A percentile compares a stretch with the other conserved stretches of the same genome.
Evolutionary conservation across 1,284 basidiomycete genomes (phyloP).

Genomic region (Lignosus rhinocerotis): DNA sequence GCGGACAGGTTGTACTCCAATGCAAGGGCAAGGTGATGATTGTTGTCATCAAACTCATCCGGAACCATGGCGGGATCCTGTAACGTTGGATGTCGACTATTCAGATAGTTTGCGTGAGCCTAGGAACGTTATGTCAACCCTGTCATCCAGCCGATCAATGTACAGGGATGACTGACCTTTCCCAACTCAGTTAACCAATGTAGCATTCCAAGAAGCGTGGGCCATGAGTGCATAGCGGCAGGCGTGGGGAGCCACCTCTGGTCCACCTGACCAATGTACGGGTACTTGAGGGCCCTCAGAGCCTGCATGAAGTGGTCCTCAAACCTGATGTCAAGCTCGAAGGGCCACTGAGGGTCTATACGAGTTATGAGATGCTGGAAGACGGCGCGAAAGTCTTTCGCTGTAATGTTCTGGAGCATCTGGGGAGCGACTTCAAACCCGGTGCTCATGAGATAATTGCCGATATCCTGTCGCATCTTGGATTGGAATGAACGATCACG

Average conservation of each 20-base stretch:
- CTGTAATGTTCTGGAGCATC: slow-evolving; percentile 72
- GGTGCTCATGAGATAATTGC: slow-evolving; percentile 60
- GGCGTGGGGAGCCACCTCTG: slow-evolving; percentile 84
- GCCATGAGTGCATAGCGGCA: slow-evolving; percentile 85
- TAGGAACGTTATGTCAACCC: slow-evolving; percentile 8
- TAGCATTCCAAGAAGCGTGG: slow-evolving; percentile 74
- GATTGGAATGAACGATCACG: slow-evolving; percentile 71
- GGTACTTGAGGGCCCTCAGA: slow-evolving; percentile 76
- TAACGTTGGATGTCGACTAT: slow-evolving; percentile 63
- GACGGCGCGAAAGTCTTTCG: slow-evolving; percentile 80
- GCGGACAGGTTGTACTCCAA: slow-evolving; percentile 74
- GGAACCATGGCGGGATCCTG: slow-evolving; percentile 62
- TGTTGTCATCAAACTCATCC: slow-evolving; percentile 70
- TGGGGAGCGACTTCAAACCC: slow-evolving; percentile 68
- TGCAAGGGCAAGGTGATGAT: slow-evolving; percentile 72
- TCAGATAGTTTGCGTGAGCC: slow-evolving; percentile 53
- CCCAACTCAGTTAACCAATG: slow-evolving; percentile 87
- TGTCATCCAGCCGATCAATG: neutral
- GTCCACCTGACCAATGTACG: slow-evolving; percentile 71
- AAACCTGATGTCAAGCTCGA: slow-evolving; percentile 58
- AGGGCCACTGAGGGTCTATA: slow-evolving; percentile 67
- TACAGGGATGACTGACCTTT: slow-evolving; percentile 47
- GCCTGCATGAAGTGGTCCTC: slow-evolving; percentile 82
- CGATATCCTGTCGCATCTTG: slow-evolving; percentile 75
- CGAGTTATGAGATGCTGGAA: slow-evolving; percentile 77